A percentile compares a stretch with the other conserved stretches of the same genome.
phyloP scores from a whole-genome alignment of 1,139 yeast species.

The Pichia sp. region DNA sequence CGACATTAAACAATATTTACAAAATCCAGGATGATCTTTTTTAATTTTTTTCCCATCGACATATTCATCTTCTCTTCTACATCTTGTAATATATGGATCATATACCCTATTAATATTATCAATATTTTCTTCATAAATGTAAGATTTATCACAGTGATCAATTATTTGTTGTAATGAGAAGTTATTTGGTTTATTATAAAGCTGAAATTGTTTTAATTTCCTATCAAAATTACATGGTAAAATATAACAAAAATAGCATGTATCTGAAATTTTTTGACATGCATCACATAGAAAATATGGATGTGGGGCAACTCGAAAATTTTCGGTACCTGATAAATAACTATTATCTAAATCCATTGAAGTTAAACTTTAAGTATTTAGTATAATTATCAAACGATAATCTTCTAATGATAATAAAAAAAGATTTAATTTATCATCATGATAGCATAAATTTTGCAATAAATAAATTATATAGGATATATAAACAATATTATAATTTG shows the following conservation, averaged over 20 bases:
- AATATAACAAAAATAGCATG: slow-evolving; percentile 12
- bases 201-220: slow-evolving; percentile 10
- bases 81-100: slow-evolving; percentile 13
- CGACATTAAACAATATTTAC: slow-evolving; percentile 14
- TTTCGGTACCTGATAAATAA: not conserved
- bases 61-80: slow-evolving; percentile 7
- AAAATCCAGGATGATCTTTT: slow-evolving; percentile 18
- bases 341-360: too few relatives aligned
- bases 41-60: slow-evolving; percentile 12
- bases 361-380: too few relatives aligned
- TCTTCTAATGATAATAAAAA: too few relatives aligned
- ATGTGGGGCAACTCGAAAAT: not conserved
- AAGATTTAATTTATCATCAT: too few relatives aligned
- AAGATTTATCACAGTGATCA: slow-evolving; percentile 5
- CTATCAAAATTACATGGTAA: slow-evolving; percentile 6
- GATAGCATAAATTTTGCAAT: too few relatives aligned
- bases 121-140: slow-evolving; percentile 11
- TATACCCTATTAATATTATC: slow-evolving; percentile 3
- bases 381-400: too few relatives aligned
- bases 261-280: slow-evolving; percentile 12
- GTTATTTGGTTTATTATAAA: slow-evolving; percentile 10
- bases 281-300: slow-evolving; percentile 11
- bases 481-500: too few relatives aligned
- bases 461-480: too few relatives aligned
- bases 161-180: slow-evolving; percentile 5